A percentile compares a stretch with the other conserved stretches of the same genome.
phyloP scores from a whole-genome alignment of 257 asterid genomes.

The Salvia miltiorrhiza region DNA sequence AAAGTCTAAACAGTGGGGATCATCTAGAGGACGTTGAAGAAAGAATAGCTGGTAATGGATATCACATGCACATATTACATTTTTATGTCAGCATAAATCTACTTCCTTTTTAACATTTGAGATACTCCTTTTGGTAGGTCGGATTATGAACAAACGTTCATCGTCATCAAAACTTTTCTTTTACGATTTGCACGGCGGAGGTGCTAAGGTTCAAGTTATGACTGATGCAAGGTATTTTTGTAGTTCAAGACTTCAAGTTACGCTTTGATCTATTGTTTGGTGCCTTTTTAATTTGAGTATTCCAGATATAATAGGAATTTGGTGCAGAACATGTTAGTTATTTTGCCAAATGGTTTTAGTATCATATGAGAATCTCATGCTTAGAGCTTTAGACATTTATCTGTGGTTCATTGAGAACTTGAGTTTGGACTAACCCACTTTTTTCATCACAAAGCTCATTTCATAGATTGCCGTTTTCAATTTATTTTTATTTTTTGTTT shows the following conservation, averaged over 20 bases:
- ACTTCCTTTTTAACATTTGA: neutral
- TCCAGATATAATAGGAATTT: neutral
- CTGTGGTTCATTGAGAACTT: neutral
- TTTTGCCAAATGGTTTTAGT: neutral
- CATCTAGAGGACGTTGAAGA: conserved; percentile 70
- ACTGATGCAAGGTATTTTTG: conserved; percentile 67
- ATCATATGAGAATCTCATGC: neutral
- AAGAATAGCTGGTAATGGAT: conserved; percentile 60
- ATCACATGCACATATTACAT: neutral
- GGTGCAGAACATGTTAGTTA: neutral
- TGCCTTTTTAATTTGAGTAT: neutral
- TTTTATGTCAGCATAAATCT: neutral
- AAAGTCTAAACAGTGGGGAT: conserved; percentile 51
- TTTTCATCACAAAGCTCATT: neutral
- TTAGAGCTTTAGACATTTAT: neutral
- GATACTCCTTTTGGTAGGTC: conserved; percentile 40
- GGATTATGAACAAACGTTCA: conserved; percentile 74
- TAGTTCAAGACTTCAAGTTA: neutral
- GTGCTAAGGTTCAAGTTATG: conserved; percentile 89
- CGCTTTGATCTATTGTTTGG: neutral
- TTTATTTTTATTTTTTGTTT: neutral
- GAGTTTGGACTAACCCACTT: neutral
- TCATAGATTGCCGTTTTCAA: neutral
- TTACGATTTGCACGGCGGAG: conserved; percentile 77
- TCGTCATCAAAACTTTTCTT: conserved; percentile 73